Evolutionary conservation across 2,329 filamentous ascomycete genomes (phyloP), one percentile per base, ranked within the genome.

Genomic region (Myriosclerotinia curreyana): DNA sequence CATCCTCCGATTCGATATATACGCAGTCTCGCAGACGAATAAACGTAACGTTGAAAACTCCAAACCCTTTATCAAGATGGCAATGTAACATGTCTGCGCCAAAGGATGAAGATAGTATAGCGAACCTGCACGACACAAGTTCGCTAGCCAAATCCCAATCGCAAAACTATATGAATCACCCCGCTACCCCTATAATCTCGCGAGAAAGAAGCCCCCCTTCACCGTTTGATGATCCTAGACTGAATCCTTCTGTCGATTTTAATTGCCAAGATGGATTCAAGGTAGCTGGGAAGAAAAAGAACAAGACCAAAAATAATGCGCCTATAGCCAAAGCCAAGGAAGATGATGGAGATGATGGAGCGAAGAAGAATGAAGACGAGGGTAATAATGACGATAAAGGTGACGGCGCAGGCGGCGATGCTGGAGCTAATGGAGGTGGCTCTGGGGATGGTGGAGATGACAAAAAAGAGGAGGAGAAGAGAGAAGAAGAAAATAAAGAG

Each of bases 201-300:
- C 66, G 53, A 49, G 44, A 68, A 50, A 65, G 66, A 65, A 55
- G 66, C 42, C 67, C 69, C 44, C 62, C 68, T 48, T 71, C 75
- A 70, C 70, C 84, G 7, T 75, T 85, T 42, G 68, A 68, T 49
- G 80, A 84, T 68, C 81, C 80, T n/a, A 76, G 73, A 46, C 75
- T 77, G 69, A 73, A 76, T 48, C 72, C 77, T 25, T 75, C 78
- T 38, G 76, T 90, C 59, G 86, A 90, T 71, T 84, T 89, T 65
- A 77, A 78, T 28, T 83, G 80, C 34, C 76, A 81, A 60, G 78
- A 83, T 50, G 82, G 79, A 56, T 84, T 80, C 76, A 78, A 79
- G 60, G 81, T 87, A 71, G 80, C 79, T 46, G 81, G 82, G 68
- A 84, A 83, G 74, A 86, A 82, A 74, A 46, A n/a, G 5, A 73